Evolutionary conservation across 1,139 yeast species (phyloP), one percentile per base, ranked within the genome.

Genomic region (Hemisphaericaspora xylofermentans): DNA sequence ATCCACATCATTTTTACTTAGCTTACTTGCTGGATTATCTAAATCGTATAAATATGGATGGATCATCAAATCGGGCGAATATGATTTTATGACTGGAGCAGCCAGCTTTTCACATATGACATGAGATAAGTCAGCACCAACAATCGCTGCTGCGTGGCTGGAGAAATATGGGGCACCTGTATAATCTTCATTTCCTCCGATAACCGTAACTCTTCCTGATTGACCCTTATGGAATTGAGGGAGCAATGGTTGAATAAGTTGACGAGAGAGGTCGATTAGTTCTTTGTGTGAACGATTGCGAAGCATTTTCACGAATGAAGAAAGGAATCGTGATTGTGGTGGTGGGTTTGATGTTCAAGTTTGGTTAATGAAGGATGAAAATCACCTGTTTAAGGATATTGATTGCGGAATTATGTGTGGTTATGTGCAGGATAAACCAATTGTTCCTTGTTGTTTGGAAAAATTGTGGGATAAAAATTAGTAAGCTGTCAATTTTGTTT

Each of bases 111-210:
- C 96, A 64, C 98, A 91, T 8, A 93, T 73, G 6, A 93, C 75
- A 63, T 93, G 98, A 26, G 93, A 79, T 68, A 93, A 71, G 57
- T 93, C 98, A 33, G 93, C 86, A 0, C 98, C 98, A 38, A 85
- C 75, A 25, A 85, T 64, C 2, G 95, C 87, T 1, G 95, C 80
- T 1, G 96, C 87, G 57, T 86, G 83, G 10, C 94, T 84, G 21
- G 95, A 77, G 60, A 93, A 93, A 64, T 73, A 93, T 2, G 98
- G 98, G 0, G 98, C 98, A 0, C 98, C 98, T 0, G 98, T 91
- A 59, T 87, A 88, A 56, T 91, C 97, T 58, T 87, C 94, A 59
- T 94, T 84, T 1, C 98, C 98, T 12, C 98, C 98, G 44, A 93
- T 77, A 0, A 93, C 88, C 6, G 84, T 89, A 4, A 93, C 71